These are phyloP conservation scores for Cryptococcus sp. DNA, from an alignment of 1,284 basidiomycete genomes.

Conservation along the genomic window DNA sequence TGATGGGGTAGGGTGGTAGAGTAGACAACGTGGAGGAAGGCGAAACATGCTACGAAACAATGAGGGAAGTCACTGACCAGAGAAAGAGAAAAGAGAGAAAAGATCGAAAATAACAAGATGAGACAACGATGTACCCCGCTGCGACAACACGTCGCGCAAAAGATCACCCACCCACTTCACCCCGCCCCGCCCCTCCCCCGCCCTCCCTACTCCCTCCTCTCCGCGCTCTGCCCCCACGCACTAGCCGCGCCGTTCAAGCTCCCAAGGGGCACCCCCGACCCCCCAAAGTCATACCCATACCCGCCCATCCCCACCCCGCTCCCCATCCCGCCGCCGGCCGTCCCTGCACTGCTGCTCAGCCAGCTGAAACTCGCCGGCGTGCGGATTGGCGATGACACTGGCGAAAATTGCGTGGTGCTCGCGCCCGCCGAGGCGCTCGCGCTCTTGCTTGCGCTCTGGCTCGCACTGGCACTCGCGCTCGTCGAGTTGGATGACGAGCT, in stretches of 20 bases:
- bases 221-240: slow-evolving; percentile 24
- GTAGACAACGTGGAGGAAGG: no score
- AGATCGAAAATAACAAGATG: slow-evolving; percentile 1
- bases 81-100: no score
- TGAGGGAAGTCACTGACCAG: slow-evolving; percentile 50
- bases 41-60: not conserved
- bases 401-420: slow-evolving; percentile 25
- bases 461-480: not conserved
- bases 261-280: slow-evolving; percentile 8
- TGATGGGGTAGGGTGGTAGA: no score
- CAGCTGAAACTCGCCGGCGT: slow-evolving; percentile 39
- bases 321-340: slow-evolving; percentile 2
- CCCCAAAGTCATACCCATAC: slow-evolving; percentile 13
- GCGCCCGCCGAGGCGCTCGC: no score
- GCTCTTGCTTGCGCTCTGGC: no score
- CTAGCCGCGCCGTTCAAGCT: slow-evolving; percentile 38
- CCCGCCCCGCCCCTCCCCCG: no score
- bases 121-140: not conserved
- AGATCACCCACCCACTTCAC: not conserved
- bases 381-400: slow-evolving; percentile 39
- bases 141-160: not conserved
- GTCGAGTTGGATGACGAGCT: slow-evolving; percentile 9
- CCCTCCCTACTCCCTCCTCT: slow-evolving; percentile 2
- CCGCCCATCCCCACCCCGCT: slow-evolving; percentile 6
- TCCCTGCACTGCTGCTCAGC: slow-evolving; percentile 15